These are phyloP conservation scores for Aspergillus ochraceoroseus DNA, from an alignment of 2,329 filamentous ascomycete species.

Conservation along the genomic window DNA sequence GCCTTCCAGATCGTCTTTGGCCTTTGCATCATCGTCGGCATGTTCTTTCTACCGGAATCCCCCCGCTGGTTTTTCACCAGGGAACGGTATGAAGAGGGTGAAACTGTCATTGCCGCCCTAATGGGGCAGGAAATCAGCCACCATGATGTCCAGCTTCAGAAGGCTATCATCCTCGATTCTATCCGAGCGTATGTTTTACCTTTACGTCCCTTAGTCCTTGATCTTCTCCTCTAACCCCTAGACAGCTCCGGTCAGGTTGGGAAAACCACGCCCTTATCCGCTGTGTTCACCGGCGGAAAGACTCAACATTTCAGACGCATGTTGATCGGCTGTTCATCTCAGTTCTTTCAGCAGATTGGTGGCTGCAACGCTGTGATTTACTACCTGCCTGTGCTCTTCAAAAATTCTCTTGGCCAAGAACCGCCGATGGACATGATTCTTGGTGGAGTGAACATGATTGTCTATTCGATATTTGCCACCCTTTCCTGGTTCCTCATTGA, in stretches of 20 bases:
- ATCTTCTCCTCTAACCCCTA: not conserved
- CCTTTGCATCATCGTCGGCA: constrained; percentile 19
- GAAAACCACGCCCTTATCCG: constrained; percentile 1
- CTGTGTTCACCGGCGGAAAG: constrained; percentile 14
- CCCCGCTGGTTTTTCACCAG: constrained; percentile 20
- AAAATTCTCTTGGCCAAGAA: constrained; percentile 14
- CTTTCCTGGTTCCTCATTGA: constrained; percentile 20
- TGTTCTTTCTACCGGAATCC: constrained; percentile 18
- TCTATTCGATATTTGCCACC: constrained; percentile 18
- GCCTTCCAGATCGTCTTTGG: constrained; percentile 20
- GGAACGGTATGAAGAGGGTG: constrained; percentile 16
- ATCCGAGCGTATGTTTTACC: constrained; percentile 12
- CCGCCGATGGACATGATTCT: constrained; percentile 16
- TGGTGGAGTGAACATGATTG: constrained; percentile 19
- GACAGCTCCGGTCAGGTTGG: constrained; percentile 12
- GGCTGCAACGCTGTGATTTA: constrained; percentile 21
- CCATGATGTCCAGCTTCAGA: constrained; percentile 14
- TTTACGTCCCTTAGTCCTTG: not conserved
- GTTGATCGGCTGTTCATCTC: constrained; percentile 15
- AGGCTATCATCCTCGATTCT: constrained; percentile 13
- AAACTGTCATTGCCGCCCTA: constrained; percentile 12
- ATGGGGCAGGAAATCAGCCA: constrained; percentile 13
- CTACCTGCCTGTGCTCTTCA: constrained; percentile 14
- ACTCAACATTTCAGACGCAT: constrained; percentile 18
- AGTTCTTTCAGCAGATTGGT: constrained; percentile 17